These are phyloP conservation scores for Scutellaria barbata DNA, from an alignment of 257 asterid species.

Conservation along the genomic window DNA sequence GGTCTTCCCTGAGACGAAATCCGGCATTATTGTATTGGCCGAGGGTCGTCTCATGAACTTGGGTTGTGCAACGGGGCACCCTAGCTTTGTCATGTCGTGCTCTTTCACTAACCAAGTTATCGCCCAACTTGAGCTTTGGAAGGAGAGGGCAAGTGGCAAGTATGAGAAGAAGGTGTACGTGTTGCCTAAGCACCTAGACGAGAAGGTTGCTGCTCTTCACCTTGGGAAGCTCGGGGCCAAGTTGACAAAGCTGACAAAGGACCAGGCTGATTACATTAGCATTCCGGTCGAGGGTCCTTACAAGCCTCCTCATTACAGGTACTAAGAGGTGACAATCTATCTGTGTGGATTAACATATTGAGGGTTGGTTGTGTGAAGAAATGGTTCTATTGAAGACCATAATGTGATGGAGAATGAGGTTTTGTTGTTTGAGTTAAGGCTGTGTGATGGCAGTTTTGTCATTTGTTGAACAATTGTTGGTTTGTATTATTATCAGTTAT, in stretches of 20 bases:
- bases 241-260: constrained; percentile 46
- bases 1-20: constrained; percentile 38
- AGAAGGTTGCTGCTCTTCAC: constrained; percentile 53
- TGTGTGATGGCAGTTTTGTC: too few species aligned
- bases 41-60: constrained; percentile 54
- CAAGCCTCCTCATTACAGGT: constrained; percentile 52
- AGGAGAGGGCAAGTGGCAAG: constrained; percentile 44
- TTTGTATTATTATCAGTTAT: too few species aligned
- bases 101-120: constrained; percentile 51
- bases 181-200: constrained; percentile 49
- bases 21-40: constrained; percentile 43
- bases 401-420: too few species aligned
- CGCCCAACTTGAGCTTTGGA: constrained; percentile 54
- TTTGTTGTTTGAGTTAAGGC: too few species aligned
- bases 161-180: constrained; percentile 48
- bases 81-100: constrained; percentile 56
- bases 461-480: too few species aligned
- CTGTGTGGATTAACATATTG: too few species aligned
- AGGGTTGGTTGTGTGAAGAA: too few species aligned
- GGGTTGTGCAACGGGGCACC: constrained; percentile 56
- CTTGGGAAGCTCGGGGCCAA: constrained; percentile 50
- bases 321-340: constrained; percentile 18
- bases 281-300: constrained; percentile 51
- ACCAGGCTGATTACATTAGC: constrained; percentile 45
- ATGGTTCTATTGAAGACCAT: too few species aligned